Percentiles rank a stretch among this genome's conserved stretches.
These are phyloP conservation scores for Paraphaeosphaeria sporulosa DNA, from an alignment of 2,329 filamentous ascomycete genomes.

Conservation along the genomic window DNA sequence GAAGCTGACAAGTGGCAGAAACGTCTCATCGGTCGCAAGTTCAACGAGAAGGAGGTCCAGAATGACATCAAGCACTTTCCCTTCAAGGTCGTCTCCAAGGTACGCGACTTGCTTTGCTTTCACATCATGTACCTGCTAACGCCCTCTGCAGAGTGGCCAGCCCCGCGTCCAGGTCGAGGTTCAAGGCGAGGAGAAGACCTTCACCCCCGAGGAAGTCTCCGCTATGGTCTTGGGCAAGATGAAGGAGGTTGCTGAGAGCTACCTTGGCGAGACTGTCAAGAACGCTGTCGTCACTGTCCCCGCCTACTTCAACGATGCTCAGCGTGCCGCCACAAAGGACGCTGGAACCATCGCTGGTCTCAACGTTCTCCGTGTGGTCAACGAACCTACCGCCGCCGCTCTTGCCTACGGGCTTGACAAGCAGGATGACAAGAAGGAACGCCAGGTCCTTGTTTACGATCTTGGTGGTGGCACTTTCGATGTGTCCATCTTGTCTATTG, in stretches of 20 bases:
- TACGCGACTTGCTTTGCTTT: background rate
- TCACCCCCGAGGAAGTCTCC: conserved; percentile 82
- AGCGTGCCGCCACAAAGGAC: conserved; percentile 96
- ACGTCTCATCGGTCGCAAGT: conserved; percentile 62
- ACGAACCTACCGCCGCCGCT: conserved; percentile 94
- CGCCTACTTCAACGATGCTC: conserved; percentile 98
- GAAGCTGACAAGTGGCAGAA: conserved; percentile 51
- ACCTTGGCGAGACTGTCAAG: conserved; percentile 82
- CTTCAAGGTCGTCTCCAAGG: conserved; percentile 88
- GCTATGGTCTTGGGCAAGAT: conserved; percentile 75
- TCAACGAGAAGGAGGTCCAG: conserved; percentile 74
- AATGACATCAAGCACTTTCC: conserved; percentile 97
- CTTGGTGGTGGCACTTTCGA: conserved; percentile 54
- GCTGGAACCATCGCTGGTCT: conserved; percentile 90
- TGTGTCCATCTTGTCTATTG: conserved; percentile 78
- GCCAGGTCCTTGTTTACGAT: conserved; percentile 53
- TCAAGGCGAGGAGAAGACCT: conserved; percentile 69
- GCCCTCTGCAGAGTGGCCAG: conserved; percentile 69
- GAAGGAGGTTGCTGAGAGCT: conserved; percentile 82
- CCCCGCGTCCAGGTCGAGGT: conserved; percentile 81
- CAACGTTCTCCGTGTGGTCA: conserved; percentile 94
- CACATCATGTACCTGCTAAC: background rate
- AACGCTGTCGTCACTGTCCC: conserved; percentile 93
- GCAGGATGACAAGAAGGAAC: conserved; percentile 46
- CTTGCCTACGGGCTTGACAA: conserved; percentile 83